A percentile compares a stretch with the other conserved stretches of the same genome.
Evolutionary conservation across 306 rosid genomes (phyloP).

Genomic region (Castanea mollissima): DNA sequence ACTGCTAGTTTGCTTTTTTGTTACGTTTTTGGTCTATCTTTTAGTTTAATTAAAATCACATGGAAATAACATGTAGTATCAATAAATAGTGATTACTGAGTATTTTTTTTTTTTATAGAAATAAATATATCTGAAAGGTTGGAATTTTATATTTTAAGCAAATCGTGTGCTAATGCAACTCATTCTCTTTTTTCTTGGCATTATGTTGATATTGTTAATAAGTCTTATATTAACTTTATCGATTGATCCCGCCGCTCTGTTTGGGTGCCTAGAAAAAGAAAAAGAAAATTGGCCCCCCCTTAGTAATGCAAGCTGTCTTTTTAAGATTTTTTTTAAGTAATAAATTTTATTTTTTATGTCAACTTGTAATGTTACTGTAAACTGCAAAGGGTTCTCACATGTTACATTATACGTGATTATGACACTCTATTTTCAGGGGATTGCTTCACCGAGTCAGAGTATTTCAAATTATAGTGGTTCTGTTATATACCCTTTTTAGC

Average conservation of each 20-base stretch:
- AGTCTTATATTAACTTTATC: neutral
- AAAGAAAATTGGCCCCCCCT: neutral
- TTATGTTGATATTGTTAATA: neutral
- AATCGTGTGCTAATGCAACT: slow-evolving; percentile 3
- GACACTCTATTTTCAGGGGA: slow-evolving; percentile 48
- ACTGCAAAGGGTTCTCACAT: slow-evolving; percentile 5
- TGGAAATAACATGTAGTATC: neutral
- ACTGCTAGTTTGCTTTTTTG: neutral
- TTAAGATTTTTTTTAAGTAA: neutral
- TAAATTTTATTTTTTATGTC: slow-evolving; percentile 8
- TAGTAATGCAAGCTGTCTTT: neutral
- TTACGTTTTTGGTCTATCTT: neutral
- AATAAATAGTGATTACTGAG: neutral
- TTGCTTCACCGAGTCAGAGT: slow-evolving; percentile 33
- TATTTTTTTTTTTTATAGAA: neutral
- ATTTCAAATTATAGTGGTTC: slow-evolving; percentile 44
- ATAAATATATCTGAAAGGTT: neutral
- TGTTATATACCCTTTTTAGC: slow-evolving; percentile 41
- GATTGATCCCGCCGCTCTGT: neutral
- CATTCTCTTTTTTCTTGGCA: neutral
- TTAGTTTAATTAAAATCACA: neutral
- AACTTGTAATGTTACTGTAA: neutral
- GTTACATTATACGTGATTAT: slow-evolving; percentile 26
- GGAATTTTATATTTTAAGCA: slow-evolving; percentile 13
- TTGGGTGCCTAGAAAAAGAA: slow-evolving; percentile 17